These are phyloP conservation scores for Coffea canephora DNA, from an alignment of 257 asterid species.

Conservation along the genomic window DNA sequence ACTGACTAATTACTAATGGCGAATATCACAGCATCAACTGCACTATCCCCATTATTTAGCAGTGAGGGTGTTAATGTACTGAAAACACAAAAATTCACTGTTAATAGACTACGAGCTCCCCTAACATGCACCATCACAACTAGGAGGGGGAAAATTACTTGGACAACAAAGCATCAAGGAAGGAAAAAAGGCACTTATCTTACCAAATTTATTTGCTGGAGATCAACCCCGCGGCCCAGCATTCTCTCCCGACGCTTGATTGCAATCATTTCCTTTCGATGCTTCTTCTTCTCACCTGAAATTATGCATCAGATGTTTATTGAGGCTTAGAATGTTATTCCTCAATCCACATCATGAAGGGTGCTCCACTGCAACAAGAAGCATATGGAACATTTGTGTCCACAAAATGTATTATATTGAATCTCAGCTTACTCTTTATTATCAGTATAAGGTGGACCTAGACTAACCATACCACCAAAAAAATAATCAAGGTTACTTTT, in stretches of 20 bases:
- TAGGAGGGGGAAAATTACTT: not conserved
- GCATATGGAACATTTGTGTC: not conserved
- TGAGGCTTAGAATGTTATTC: conserved; percentile 23
- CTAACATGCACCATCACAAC: not conserved
- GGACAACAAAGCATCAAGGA: not conserved
- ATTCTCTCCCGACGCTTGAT: conserved; percentile 79
- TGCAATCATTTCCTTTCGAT: conserved; percentile 76
- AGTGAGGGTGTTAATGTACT: too few species aligned
- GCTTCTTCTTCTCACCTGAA: conserved; percentile 90
- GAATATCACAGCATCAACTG: too few species aligned
- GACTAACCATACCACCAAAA: not conserved
- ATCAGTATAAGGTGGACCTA: not conserved
- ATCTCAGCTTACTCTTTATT: not conserved
- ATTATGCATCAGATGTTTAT: conserved; percentile 18
- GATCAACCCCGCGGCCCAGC: conserved; percentile 84
- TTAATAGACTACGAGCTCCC: too few species aligned
- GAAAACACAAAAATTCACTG: too few species aligned
- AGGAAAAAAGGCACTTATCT: conserved; percentile 12
- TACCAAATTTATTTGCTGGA: conserved; percentile 80
- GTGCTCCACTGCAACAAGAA: not conserved
- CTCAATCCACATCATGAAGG: not conserved
- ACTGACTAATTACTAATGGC: too few species aligned
- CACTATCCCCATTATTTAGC: too few species aligned
- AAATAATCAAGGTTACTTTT: not conserved
- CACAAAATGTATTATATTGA: not conserved